Evolutionary conservation across 2,329 filamentous ascomycete species (phyloP).

Genomic region (Colletotrichum tanaceti): DNA sequence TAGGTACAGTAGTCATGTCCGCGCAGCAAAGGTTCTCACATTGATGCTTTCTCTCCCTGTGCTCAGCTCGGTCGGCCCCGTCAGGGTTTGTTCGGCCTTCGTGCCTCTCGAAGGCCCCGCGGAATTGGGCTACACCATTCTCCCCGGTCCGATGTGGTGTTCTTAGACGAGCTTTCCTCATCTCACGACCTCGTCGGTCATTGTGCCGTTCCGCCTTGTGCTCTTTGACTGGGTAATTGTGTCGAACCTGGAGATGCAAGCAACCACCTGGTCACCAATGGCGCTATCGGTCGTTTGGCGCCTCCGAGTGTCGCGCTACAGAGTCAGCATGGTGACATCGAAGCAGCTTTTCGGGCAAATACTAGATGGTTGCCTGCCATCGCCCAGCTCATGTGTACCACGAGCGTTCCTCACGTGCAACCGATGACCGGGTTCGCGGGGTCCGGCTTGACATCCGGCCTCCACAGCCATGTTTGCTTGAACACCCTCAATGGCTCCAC

Average conservation of each 20-base stretch:
- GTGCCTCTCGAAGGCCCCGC: slow-evolving; percentile 2
- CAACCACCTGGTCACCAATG: neutral
- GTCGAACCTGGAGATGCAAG: slow-evolving; percentile 11
- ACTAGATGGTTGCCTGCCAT: neutral
- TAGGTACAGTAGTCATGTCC: too few relatives aligned
- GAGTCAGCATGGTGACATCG: neutral
- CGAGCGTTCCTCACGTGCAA: neutral
- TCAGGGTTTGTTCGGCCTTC: neutral
- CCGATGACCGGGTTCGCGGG: neutral
- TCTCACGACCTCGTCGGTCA: neutral
- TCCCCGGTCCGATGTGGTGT: neutral
- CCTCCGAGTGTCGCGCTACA: neutral
- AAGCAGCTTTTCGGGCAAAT: neutral
- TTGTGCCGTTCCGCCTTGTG: neutral
- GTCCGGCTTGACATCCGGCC: neutral
- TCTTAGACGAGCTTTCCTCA: neutral
- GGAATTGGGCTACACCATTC: neutral
- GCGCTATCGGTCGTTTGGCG: neutral
- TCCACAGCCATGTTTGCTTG: neutral
- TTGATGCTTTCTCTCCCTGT: slow-evolving; percentile 1
- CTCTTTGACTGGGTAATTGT: neutral
- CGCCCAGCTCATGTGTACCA: slow-evolving; percentile 8
- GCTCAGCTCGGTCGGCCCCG: neutral
- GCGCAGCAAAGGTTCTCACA: slow-evolving; percentile 7
- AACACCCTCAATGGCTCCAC: neutral